Evolutionary conservation across 1,284 basidiomycete species (phyloP), one percentile per base, ranked within the genome.

Genomic region (Termitomyces sp.): DNA sequence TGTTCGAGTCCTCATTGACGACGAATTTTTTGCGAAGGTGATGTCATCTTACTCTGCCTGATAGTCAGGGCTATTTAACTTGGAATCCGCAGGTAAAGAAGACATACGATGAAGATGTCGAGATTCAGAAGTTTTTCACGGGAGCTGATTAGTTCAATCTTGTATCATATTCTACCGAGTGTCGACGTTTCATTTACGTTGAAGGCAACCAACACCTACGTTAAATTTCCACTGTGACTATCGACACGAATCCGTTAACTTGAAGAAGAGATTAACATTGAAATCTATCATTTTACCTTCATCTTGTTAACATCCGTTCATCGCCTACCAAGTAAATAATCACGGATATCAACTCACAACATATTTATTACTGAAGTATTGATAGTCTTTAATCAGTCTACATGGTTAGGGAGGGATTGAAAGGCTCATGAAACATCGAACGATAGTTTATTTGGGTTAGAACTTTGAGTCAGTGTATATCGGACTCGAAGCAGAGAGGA

Each of bases 41-140:
- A 60, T 74, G 16, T 28, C 28, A 10, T 8, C 26, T 19, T 10
- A 26, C 9, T 13, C 16, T 10, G 3, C 37, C 16, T 35, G 30
- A 35, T 33, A 6, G 3, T 28, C 24, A 26, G 5, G 14, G 26
- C 34, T 9, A 18, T n/a, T 42, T 8, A 30, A 35, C 39, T 13
- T 40, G 40, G 8, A 24, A 42, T 45, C 16, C 19, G 43, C 46
- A 75, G 74, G 72, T 74, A 19, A 63, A 65, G 49, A 60, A 65
- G 16, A 63, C 71, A 0, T 76, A 74, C 30, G 67, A 71, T 52
- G 67, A 74, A 47, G 72, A 74, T 42, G 24, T 35, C 3, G 53
- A 57, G 34, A 50, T 57, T 6, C 46, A 43, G 28, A 49, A 49
- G n/a, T 47, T 52, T 42, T 13, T 51, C 1, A 24, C 41, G 13